Base-by-base conservation (phyloP, 768 basidiomycete genomes). In the Pleurotus eryngii region DNA sequence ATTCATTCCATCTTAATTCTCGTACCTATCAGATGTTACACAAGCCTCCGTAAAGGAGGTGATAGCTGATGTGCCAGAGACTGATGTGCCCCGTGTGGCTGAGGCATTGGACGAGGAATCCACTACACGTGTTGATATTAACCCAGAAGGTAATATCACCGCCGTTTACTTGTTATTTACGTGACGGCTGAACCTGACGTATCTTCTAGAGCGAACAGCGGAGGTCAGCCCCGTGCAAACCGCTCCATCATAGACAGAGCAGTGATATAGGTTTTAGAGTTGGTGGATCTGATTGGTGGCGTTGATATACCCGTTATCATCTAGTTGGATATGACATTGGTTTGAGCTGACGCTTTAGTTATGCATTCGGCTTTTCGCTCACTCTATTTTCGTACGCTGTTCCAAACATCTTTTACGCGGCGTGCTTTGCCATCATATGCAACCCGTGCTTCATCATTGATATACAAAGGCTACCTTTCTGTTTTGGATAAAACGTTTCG, bases 301-400 rank as follows among this genome's bases (percentile, higher is more conserved):
- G 9, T 18, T 50, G 39, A 54, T 54, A 54, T 54, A 54, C 51
- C 51, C 51, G 51, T 20, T 26, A 17, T 12, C 17, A 40, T 26
- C 20, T 42, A n/a, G 51, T 24, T 54, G 51, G 51, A 40, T 54
- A 42, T 54, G 51, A 26, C 51, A 54, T 40, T 42, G 37, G 22
- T 54, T 54, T 54, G 11, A 39, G 51, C 39, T 30, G 17, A 20
- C 35, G 7, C n/a, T 54, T 42, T 54, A 54, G 37, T 54, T 42
- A 50, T 17, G 26, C 24, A 20, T 22, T 22, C 42, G 22, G 20
- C 17, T 18, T 26, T 49, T 17, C 49, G 27, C 18, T 30, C 49
- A 38, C 49, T 17, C n/a, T 35, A 35, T 35, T 35, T 35, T 35
- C 30, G 30, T 30, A 17, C 39, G 18, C 35, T 40, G 17, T 43